Evolutionary conservation across 768 basidiomycete genomes (phyloP), one percentile per base, ranked within the genome.

Genomic region (Trametes cingulata): DNA sequence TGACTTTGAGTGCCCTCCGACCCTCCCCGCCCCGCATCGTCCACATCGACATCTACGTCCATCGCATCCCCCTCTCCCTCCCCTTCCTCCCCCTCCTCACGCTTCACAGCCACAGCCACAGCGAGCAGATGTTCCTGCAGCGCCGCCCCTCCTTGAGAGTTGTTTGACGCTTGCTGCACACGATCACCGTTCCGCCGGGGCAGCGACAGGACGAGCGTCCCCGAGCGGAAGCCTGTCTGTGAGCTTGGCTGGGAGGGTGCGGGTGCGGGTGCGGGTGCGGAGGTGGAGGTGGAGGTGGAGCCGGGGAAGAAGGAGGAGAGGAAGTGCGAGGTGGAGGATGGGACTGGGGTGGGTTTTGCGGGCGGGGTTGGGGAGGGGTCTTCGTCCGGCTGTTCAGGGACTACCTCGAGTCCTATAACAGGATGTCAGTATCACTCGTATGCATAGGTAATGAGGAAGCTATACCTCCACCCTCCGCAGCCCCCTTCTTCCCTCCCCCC

Each of bases 101-200:
- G 42, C 60, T 61, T 61, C 41, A 61, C 43, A 25, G 27, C 41
- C 9, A n/a, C n/a, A n/a, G n/a, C n/a, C n/a, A n/a, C n/a, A n/a
- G n/a, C n/a, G n/a, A n/a, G n/a, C n/a, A n/a, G n/a, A n/a, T n/a
- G n/a, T n/a, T n/a, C n/a, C n/a, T n/a, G n/a, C n/a, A n/a, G n/a
- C n/a, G n/a, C n/a, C n/a, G n/a, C n/a, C n/a, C n/a, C n/a, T n/a
- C n/a, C n/a, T n/a, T n/a, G n/a, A n/a, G n/a, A n/a, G 24, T 17
- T 49, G 47, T 6, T n/a, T 40, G 45, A 4, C 17, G 12, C 25
- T n/a, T 19, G 22, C 14, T 19, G 58, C 27, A 37, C 14, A 10
- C 47, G 47, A 1, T 40, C 14, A 10, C 47, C 40, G 0, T 40
- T 45, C 48, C 53, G 54, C 42, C 47, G 46, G 41, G 54, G 54